A percentile compares a stretch with the other conserved stretches of the same genome.
phyloP scores from a whole-genome alignment of 2,329 filamentous ascomycete species.

The Aspergillus sp. region DNA sequence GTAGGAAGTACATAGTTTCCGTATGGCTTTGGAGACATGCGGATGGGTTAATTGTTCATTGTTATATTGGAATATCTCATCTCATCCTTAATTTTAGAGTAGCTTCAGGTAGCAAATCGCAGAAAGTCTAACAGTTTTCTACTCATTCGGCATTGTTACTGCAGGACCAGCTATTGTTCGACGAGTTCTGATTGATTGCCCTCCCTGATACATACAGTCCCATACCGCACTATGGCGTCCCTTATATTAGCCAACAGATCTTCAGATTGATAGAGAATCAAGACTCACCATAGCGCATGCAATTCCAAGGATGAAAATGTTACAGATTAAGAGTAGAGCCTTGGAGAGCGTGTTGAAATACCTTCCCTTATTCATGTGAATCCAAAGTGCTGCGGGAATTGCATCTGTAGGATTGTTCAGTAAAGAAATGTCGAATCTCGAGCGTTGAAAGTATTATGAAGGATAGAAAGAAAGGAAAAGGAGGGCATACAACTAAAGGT shows the following conservation, averaged over 20 bases:
- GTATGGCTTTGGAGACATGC: no score
- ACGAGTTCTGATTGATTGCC: slow-evolving; percentile 30
- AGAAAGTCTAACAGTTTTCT: no score
- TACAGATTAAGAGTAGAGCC: slow-evolving; percentile 38
- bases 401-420: slow-evolving; percentile 31
- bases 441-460: no score
- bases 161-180: slow-evolving; percentile 35
- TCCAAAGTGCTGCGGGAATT: slow-evolving; percentile 42
- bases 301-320: slow-evolving; percentile 35
- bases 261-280: background rate
- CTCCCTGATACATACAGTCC: slow-evolving; percentile 38
- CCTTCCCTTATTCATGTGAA: slow-evolving; percentile 42
- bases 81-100: no score
- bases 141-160: slow-evolving; percentile 26
- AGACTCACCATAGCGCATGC: slow-evolving; percentile 20
- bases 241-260: background rate
- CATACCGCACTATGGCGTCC: slow-evolving; percentile 27
- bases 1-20: no score
- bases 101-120: no score
- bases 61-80: no score
- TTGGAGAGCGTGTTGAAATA: slow-evolving; percentile 39
- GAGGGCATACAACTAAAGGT: slow-evolving; percentile 55
- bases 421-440: no score
- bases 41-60: no score
- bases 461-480: background rate